Evolutionary conservation across 1,284 basidiomycete species (phyloP).

Genomic region (Acaromyces ingoldii): DNA sequence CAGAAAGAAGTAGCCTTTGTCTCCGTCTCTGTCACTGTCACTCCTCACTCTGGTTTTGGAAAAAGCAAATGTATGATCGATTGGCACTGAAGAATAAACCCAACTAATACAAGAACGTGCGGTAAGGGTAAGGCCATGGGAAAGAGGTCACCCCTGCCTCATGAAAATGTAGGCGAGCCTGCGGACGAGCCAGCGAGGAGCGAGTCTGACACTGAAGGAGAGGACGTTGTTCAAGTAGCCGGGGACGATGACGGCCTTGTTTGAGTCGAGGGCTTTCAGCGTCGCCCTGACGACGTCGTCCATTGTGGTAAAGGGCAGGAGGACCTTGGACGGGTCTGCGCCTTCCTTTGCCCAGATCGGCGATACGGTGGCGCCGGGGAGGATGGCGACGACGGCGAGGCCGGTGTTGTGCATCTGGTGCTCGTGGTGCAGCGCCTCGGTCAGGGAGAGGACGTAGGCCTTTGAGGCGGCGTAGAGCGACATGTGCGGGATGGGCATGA

Average conservation of each 20-base stretch:
- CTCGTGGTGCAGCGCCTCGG: slow-evolving; percentile 17
- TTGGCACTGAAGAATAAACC: too few species aligned
- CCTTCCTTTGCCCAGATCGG: slow-evolving; percentile 19
- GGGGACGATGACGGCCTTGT: slow-evolving; percentile 19
- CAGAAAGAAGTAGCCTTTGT: too few species aligned
- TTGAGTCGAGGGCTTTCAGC: slow-evolving; percentile 12
- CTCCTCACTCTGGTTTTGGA: too few species aligned
- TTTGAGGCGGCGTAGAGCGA: slow-evolving; percentile 20
- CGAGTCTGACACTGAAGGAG: too few species aligned
- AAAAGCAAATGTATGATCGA: too few species aligned
- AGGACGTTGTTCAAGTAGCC: too few species aligned
- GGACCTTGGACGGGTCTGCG: slow-evolving; percentile 10
- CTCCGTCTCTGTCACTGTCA: too few species aligned
- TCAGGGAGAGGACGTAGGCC: slow-evolving; percentile 16
- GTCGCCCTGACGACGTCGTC: slow-evolving; percentile 17
- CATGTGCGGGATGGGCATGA: slow-evolving; percentile 21
- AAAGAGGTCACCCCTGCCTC: too few species aligned
- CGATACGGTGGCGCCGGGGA: slow-evolving; percentile 12
- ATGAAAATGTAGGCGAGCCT: too few species aligned
- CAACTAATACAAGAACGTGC: too few species aligned
- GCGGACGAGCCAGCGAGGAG: too few species aligned
- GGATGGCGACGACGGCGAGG: slow-evolving; percentile 15
- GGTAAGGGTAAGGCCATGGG: too few species aligned
- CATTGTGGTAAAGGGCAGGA: slow-evolving; percentile 14
- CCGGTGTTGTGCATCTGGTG: slow-evolving; percentile 12